These are phyloP conservation scores for Ochetophila trinervis DNA, from an alignment of 306 rosid genomes.

Conservation along the genomic window DNA sequence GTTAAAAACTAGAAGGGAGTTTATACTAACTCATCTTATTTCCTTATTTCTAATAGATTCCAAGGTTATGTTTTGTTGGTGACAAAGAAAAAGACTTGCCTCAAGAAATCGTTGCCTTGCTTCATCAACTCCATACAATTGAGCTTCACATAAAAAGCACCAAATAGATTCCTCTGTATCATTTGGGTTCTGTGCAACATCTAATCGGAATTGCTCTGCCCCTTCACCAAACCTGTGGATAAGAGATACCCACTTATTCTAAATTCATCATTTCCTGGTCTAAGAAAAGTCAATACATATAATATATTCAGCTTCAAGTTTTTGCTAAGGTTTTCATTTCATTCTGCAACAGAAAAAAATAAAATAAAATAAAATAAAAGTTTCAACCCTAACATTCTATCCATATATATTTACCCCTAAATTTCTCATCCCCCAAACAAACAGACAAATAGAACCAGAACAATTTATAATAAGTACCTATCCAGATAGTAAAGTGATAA, in stretches of 20 bases:
- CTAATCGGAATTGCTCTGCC: slow-evolving; percentile 90
- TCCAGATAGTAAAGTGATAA: slow-evolving; percentile 78
- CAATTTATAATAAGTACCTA: slow-evolving; percentile 40
- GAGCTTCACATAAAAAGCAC: slow-evolving; percentile 96
- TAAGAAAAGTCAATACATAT: too few species aligned
- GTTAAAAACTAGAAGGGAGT: too few species aligned
- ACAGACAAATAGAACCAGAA: not conserved
- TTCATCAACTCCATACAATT: slow-evolving; percentile 67
- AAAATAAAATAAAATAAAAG: too few species aligned
- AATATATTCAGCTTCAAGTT: too few species aligned
- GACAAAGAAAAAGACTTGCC: slow-evolving; percentile 38
- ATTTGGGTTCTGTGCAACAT: slow-evolving; percentile 90
- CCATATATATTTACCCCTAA: not conserved
- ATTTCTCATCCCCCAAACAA: slow-evolving; percentile 7
- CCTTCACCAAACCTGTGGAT: slow-evolving; percentile 71
- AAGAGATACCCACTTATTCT: slow-evolving; percentile 1
- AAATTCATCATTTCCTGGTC: too few species aligned
- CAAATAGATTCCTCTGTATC: slow-evolving; percentile 94
- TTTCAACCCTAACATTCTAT: not conserved
- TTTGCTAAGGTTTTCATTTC: too few species aligned
- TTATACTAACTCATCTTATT: slow-evolving; percentile 2
- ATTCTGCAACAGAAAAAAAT: too few species aligned
- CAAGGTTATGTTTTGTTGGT: not conserved
- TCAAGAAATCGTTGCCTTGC: slow-evolving; percentile 76
- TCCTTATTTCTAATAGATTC: not conserved